Percentiles rank a stretch among this genome's conserved stretches.
Evolutionary conservation across 2,329 filamentous ascomycete species (phyloP).

Genomic region (Xylaria sp.): DNA sequence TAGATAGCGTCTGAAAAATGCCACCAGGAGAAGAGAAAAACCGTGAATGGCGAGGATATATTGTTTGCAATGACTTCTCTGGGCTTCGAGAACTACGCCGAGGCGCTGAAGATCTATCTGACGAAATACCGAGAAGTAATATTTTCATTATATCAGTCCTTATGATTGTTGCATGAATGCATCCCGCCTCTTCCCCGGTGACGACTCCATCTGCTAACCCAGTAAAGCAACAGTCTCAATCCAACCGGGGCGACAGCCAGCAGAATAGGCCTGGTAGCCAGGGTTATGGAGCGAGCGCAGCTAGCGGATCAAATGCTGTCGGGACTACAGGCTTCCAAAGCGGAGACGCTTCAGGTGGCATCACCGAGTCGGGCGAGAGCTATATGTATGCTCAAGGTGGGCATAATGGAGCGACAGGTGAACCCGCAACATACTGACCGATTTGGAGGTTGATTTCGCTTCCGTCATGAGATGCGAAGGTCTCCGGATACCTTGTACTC

Average conservation of each 20-base stretch:
- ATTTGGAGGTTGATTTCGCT: background rate
- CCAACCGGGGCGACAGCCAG: conserved; percentile 72
- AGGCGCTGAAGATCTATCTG: conserved; percentile 97
- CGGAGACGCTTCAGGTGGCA: conserved; percentile 56
- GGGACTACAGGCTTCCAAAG: conserved; percentile 57
- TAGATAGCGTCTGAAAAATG: conserved; percentile 93
- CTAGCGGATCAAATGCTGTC: conserved; percentile 54
- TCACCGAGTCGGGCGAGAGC: conserved; percentile 56
- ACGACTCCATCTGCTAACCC: conserved; percentile 27
- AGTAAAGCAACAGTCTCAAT: conserved; percentile 75
- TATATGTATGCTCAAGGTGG: conserved; percentile 66
- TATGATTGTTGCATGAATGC: conserved; percentile 14
- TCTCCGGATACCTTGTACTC: conserved; percentile 41
- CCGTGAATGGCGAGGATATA: conserved; percentile 98
- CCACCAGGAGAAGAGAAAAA: conserved; percentile 99
- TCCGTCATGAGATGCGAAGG: conserved; percentile 27
- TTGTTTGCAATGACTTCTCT: conserved; percentile 99
- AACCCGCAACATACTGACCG: conserved; percentile 58
- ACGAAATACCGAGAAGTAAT: conserved; percentile 97
- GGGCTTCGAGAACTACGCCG: conserved; percentile 98
- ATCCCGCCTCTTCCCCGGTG: conserved; percentile 4
- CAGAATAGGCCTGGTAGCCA: conserved; percentile 63
- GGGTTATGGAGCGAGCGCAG: conserved; percentile 58
- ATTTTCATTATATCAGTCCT: conserved; percentile 30
- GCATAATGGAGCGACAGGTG: conserved; percentile 68